Base-by-base conservation (phyloP, 2,329 filamentous ascomycete genomes). In the Metarhizium anisopliae region DNA sequence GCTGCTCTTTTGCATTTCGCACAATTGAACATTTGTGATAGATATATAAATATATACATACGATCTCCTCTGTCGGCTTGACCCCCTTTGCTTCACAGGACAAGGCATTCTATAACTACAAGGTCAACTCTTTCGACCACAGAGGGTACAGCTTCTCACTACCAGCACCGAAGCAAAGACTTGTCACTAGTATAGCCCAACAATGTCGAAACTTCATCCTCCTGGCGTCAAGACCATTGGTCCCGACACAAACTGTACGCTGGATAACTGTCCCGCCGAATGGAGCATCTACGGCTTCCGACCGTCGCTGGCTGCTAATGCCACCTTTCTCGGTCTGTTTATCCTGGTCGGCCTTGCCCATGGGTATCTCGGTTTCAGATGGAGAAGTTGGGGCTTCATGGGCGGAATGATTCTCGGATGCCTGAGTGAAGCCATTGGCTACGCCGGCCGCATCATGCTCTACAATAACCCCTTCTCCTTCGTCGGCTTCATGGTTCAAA, bases 401-500 rank as follows among this genome's bases (percentile, higher is more conserved):
- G 59, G 61, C 11, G 75, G 74, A 58, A 81, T 87, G 75, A 61
- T 81, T 6, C 62, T 76, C 18, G 85, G 85, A 50, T 82, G 78
- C 59, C 45, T 78, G 6, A 72, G 75, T 51, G 84, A 86, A 62
- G 74, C 86, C 11, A 63, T 86, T 38, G 85, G 85, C 18, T 89
- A 89, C 59, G 68, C 71, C 1, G 85, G 83, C 2, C 76, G 85
- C 11, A 72, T 86, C 53, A 64, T 83, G 62, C 70, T 84, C 57
- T 76, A 78, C 59, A 59, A 76, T 49, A 80, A 87, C 61, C 81
- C 83, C 0, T 87, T 84, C 63, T 72, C 66, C 51, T 78, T 84
- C 64, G 64, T 65, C 13, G 81, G 77, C 7, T 89, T 88, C 65
- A 76, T 87, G 65, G 76, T 86, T n/a, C 82, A 88, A 64, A 85